phyloP scores from a whole-genome alignment of 352 stramenopile species.

The Phytophthora podocarpi region DNA sequence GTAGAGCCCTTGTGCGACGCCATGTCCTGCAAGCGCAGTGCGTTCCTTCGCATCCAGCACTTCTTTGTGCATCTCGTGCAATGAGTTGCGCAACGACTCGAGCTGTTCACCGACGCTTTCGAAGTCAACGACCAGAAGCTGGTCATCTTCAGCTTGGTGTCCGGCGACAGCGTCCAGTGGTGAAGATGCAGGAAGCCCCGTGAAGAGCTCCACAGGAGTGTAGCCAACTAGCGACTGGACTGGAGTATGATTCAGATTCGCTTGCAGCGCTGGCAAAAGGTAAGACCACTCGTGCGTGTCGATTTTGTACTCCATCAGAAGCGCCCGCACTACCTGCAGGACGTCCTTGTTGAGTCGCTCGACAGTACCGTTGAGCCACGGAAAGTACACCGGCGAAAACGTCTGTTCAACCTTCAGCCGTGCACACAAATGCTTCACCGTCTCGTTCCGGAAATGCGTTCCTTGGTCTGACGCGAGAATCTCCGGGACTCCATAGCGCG shows the following conservation, averaged over 20 bases:
- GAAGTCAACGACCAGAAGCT: neutral
- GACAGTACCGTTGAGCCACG: constrained; percentile 22
- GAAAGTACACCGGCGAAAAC: constrained; percentile 8
- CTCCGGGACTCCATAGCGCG: constrained; percentile 3
- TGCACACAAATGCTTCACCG: constrained; percentile 2
- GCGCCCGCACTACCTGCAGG: constrained; percentile 8
- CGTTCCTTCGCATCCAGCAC: constrained; percentile 1
- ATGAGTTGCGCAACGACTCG: neutral
- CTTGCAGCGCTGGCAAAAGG: constrained; percentile 18
- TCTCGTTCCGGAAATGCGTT: constrained; percentile 22
- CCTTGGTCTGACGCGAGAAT: constrained; percentile 20
- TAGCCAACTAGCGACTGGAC: constrained; percentile 1
- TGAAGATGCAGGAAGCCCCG: constrained; percentile 1
- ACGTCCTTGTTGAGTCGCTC: constrained; percentile 27
- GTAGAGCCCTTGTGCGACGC: neutral
- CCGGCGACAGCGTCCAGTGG: neutral
- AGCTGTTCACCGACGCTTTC: neutral
- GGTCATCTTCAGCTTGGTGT: neutral
- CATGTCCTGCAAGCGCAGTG: neutral
- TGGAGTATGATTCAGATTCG: constrained; percentile 25
- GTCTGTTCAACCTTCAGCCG: constrained; percentile 1
- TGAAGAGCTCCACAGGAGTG: constrained; percentile 18
- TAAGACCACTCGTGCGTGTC: constrained; percentile 6
- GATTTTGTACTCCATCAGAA: constrained; percentile 17
- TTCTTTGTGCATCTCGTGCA: constrained; percentile 15